Evolutionary conservation across 495 filamentous ascomycete species (phyloP).

Genomic region (Tuber calosporum): DNA sequence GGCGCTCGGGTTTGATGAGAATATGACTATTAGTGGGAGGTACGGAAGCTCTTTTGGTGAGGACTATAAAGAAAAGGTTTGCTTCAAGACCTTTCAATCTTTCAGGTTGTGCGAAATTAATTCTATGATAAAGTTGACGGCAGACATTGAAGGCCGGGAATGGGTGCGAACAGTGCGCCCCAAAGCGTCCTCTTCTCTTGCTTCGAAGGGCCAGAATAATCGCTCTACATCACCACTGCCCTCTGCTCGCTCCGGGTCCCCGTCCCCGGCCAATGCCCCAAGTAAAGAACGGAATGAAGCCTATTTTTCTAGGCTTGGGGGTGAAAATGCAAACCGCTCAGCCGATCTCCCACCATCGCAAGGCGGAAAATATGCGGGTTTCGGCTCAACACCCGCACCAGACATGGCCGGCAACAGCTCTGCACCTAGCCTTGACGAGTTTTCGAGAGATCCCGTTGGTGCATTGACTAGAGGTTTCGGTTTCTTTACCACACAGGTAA

Average conservation of each 20-base stretch:
- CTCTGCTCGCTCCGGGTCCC: conserved; percentile 12
- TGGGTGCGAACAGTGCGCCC: conserved; percentile 61
- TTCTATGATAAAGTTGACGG: conserved; percentile 48
- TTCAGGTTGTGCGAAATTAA: background rate
- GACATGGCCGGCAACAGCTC: conserved; percentile 19
- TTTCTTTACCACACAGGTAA: conserved; percentile 81
- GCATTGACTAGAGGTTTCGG: conserved; percentile 88
- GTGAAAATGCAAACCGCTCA: conserved; percentile 67
- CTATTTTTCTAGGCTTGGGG: conserved; percentile 78
- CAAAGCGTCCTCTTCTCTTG: conserved; percentile 31
- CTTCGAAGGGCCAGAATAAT: conserved; percentile 6
- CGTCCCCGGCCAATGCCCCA: conserved; percentile 18
- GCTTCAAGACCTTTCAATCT: background rate
- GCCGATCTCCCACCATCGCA: conserved; percentile 72
- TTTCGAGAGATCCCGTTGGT: conserved; percentile 83
- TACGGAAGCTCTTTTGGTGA: conserved; percentile 84
- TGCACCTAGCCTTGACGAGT: conserved; percentile 63
- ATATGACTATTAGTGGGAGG: conserved; percentile 63
- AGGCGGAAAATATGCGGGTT: conserved; percentile 86
- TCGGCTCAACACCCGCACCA: conserved; percentile 63
- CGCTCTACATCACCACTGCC: conserved; percentile 22
- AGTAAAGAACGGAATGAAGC: conserved; percentile 67
- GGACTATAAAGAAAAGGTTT: conserved; percentile 81
- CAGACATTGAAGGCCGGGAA: conserved; percentile 75
- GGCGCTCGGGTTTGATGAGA: conserved; percentile 20